Evolutionary conservation across 1,284 basidiomycete species (phyloP), one percentile per base, ranked within the genome.

Genomic region (Boletus sp.): DNA sequence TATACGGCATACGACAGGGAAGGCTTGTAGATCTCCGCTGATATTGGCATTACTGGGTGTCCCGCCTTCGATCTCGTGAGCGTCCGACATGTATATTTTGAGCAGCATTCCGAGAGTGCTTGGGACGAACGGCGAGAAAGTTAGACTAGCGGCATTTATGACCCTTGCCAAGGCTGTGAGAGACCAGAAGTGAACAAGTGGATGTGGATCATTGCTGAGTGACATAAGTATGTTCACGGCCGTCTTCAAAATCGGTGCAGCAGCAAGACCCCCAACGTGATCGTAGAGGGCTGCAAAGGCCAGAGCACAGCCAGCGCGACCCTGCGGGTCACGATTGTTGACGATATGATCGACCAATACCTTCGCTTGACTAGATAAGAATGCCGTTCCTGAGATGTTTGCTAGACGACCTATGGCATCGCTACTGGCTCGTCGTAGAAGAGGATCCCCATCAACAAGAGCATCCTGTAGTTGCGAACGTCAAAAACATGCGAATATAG

Each of bases 181-280:
- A 1, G 95, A 86, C 80, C 88, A 94, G 64, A 88, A 97, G 68
- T 99, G 94, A 5, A 98, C 96, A 10, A 94, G 80, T 0, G 96
- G 96, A 65, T 99, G 96, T 0, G 96, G 93, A 65, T 99, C 96
- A 52, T 89, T 93, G 61, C 89, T 85, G 25, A 99, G 79, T 2
- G 94, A 97, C 84, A 97, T 93, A 40, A 98, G 75, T 47, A 99
- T 87, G 61, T 97, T 94, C 56, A 97, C 88, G 0, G 95, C 92
- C 0, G 95, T 98, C 70, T 98, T 98, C 50, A 99, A 78, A 13
- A 98, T 77, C 0, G 96, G 93, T 0, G 93, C 92, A 6, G 94
- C 95, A 5, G 91, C 90, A 17, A 99, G 76, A 30, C 94, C 91
- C 13, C 96, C 96, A 29, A 99, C 94, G 58, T 92, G 81, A 44